These are phyloP conservation scores for Kodamaea sp. DNA, from an alignment of 1,139 yeast genomes.

Conservation along the genomic window DNA sequence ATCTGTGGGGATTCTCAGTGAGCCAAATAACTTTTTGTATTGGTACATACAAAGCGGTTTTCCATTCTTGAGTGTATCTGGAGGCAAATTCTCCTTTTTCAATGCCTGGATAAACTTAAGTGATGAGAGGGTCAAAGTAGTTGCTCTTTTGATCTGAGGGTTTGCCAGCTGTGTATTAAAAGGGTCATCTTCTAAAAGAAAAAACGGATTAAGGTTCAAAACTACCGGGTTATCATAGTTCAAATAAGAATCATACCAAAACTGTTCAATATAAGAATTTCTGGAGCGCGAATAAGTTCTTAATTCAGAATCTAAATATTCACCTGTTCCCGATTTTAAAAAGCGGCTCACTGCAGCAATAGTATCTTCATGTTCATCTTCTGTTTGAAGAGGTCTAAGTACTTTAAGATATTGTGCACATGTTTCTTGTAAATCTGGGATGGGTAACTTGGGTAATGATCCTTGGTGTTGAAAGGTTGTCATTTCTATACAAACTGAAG, in stretches of 20 bases:
- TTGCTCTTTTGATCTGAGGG: slow-evolving; percentile 76
- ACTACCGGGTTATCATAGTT: slow-evolving; percentile 88
- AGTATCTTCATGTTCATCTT: slow-evolving; percentile 62
- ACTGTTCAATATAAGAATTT: slow-evolving; percentile 83
- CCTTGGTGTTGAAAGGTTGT: slow-evolving; percentile 57
- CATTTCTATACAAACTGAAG: slow-evolving; percentile 1
- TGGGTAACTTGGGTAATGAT: slow-evolving; percentile 62
- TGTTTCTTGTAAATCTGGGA: slow-evolving; percentile 68
- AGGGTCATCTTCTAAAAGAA: slow-evolving; percentile 85
- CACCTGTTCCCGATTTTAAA: slow-evolving; percentile 52
- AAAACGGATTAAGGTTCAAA: slow-evolving; percentile 81
- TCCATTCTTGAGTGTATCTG: slow-evolving; percentile 64
- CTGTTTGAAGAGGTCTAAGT: slow-evolving; percentile 73
- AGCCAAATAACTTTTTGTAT: slow-evolving; percentile 79
- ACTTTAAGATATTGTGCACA: slow-evolving; percentile 61
- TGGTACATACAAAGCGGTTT: slow-evolving; percentile 84
- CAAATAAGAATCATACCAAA: slow-evolving; percentile 88
- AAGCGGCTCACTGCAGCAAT: slow-evolving; percentile 57
- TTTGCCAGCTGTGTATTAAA: slow-evolving; percentile 55
- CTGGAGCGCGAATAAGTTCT: slow-evolving; percentile 59
- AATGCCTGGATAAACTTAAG: slow-evolving; percentile 76
- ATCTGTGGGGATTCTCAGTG: slow-evolving; percentile 76
- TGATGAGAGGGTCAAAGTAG: slow-evolving; percentile 73
- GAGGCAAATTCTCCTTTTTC: slow-evolving; percentile 70
- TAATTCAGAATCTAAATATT: slow-evolving; percentile 59